phyloP scores from a whole-genome alignment of 176 grass and related monocot species.

The Luzula sylvatica region DNA sequence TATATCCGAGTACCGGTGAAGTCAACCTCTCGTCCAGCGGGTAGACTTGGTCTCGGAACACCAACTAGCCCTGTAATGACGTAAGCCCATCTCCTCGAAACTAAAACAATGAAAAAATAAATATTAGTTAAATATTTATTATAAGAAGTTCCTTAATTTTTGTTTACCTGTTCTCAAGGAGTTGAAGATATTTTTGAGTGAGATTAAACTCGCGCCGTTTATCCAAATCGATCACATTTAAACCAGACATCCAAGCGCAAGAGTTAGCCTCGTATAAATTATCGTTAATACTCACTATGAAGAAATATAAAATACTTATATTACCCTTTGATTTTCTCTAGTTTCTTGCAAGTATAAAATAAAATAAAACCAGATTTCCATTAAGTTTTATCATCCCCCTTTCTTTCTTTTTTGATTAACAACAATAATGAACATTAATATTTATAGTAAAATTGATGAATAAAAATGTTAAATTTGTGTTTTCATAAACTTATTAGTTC shows the following conservation, averaged over 20 bases:
- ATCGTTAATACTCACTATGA: slow-evolving; percentile 14
- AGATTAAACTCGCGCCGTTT: slow-evolving; percentile 65
- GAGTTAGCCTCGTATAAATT: slow-evolving; percentile 47
- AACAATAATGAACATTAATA: too few species aligned
- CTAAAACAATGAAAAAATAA: slow-evolving; percentile 26
- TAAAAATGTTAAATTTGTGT: too few species aligned
- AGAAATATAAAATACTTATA: too few species aligned
- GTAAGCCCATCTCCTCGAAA: slow-evolving; percentile 25
- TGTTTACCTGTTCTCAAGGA: slow-evolving; percentile 53
- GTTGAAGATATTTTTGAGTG: slow-evolving; percentile 21
- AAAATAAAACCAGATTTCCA: too few species aligned
- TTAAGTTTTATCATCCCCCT: too few species aligned
- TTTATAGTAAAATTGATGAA: too few species aligned
- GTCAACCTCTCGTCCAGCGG: slow-evolving; percentile 30
- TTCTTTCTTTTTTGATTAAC: too few species aligned
- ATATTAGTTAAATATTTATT: slow-evolving; percentile 5
- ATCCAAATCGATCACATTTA: slow-evolving; percentile 56
- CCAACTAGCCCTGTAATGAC: slow-evolving; percentile 45
- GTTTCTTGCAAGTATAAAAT: too few species aligned
- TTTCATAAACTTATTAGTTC: too few species aligned
- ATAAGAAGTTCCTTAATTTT: not conserved
- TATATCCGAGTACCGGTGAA: slow-evolving; percentile 50
- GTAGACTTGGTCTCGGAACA: slow-evolving; percentile 45
- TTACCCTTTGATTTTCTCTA: too few species aligned
- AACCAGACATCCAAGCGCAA: slow-evolving; percentile 65